Base-by-base conservation (phyloP, 305 asterid genomes). In the Fraxinus floribunda region DNA sequence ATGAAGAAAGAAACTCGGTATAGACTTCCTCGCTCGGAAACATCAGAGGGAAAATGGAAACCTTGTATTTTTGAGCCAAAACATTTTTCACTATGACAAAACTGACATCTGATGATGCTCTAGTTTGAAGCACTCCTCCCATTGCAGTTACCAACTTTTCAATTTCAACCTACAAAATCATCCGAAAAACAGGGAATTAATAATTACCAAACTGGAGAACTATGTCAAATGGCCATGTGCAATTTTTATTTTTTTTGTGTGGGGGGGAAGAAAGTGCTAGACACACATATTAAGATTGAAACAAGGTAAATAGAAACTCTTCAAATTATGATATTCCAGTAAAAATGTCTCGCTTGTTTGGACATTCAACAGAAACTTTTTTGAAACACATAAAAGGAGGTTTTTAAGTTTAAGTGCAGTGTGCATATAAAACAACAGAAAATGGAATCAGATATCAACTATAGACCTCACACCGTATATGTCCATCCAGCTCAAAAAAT, bases 11-110 rank as follows among this genome's bases (percentile, higher is more conserved):
- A n/a, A 55, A 78, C 66, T 38, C 18, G 10, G 35, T 0, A 30
- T 68, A 75, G 30, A 80, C 78, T 76, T 87, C 80, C 72, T 55
- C 22, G 36, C 35, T 13, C 64, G 38, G 49, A 46, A 66, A 76
- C 70, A 82, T 66, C 70, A 79, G 81, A 82, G 78, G 79, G 8
- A 57, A 84, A 79, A 76, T 32, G 55, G 44, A 35, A 80, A 93
- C 99, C 98, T 92, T 92, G 88, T 94, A 94, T 86, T 91, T 94
- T 86, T 88, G 91, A 85, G 97, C 93, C 88, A 89, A 88, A 85
- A 97, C 99, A 88, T 91, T 92, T 92, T 94, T 93, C 86, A 86
- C 98, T 82, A 97, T 89, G 44, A 97, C 98, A 89, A 97, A 94
- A 89, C 83, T 92, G 87, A 94, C 96, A 88, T 94, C 98, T 78